Base-by-base conservation (phyloP, 116 monocot species). In the Zostera marina region DNA sequence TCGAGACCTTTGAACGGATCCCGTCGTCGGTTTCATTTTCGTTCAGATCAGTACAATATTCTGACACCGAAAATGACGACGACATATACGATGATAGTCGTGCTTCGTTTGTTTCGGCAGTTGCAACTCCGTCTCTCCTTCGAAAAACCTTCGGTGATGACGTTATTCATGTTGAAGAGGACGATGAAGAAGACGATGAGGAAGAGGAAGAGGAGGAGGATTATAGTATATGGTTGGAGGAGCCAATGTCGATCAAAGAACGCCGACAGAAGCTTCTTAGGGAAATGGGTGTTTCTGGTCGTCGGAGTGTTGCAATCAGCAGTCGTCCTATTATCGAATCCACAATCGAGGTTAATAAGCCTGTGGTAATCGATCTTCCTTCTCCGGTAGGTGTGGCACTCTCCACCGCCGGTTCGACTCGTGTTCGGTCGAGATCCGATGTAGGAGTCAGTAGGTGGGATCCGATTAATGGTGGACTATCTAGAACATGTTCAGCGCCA, bases 51-150 rank as follows among this genome's bases (percentile, higher is more conserved):
- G 68, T 60, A 64, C n/a, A 76, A 80, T n/a, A n/a, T n/a, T n/a
- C n/a, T n/a, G n/a, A n/a, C n/a, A n/a, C n/a, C n/a, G n/a, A n/a
- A n/a, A n/a, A n/a, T n/a, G n/a, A n/a, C n/a, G n/a, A n/a, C n/a
- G n/a, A n/a, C n/a, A n/a, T n/a, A 22, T 52, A 73, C 6, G 77
- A 86, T 44, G 84, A 84, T 53, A 66, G 71, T 5, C 89, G 98
- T 26, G 22, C 74, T 38, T 98, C 98, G 56, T 98, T 90, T 56
- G 85, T 74, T 70, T 86, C 98, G 22, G 98, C 98, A 51, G 40
- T 90, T 39, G 77, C 56, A 39, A 26, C 72, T 49, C 82, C 80
- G 42, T 57, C 77, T 70, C 72, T 63, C 9, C 49, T 52, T 21
- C 32, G 19, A 44, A 24, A 44, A 38, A 41, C 60, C 39, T 32